A percentile compares a stretch with the other conserved stretches of the same genome.
Evolutionary conservation across 495 filamentous ascomycete genomes (phyloP).

Genomic region (Staphylotrichum tortipilum): DNA sequence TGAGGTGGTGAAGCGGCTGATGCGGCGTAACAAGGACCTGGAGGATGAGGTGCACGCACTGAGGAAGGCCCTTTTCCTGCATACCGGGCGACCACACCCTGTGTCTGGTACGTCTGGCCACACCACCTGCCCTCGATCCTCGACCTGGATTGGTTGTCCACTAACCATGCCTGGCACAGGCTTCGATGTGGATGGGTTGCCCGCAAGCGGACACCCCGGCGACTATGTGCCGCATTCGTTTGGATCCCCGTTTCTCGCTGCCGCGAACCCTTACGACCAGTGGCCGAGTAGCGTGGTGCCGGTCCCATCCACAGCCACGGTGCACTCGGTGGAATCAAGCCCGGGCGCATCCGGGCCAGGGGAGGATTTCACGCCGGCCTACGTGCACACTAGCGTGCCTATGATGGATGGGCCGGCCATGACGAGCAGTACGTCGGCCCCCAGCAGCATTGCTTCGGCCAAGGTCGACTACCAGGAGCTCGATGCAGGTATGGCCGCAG

Average conservation of each 20-base stretch:
- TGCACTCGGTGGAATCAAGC: constrained; percentile 34
- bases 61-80: constrained; percentile 23
- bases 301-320: constrained; percentile 13
- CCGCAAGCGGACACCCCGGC: constrained; percentile 7
- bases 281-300: constrained; percentile 26
- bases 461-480: constrained; percentile 20
- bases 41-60: constrained; percentile 29
- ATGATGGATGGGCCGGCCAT: constrained; percentile 24
- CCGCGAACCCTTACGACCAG: constrained; percentile 27
- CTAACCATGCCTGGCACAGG: constrained; percentile 11
- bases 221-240: constrained; percentile 9
- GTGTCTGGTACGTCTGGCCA: constrained; percentile 18
- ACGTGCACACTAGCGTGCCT: constrained; percentile 32
- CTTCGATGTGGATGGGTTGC: constrained; percentile 9
- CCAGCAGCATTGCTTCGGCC: constrained; percentile 8
- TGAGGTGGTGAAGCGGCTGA: constrained; percentile 26
- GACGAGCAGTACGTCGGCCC: constrained; percentile 1
- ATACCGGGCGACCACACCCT: constrained; percentile 6
- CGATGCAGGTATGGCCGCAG: constrained; percentile 13
- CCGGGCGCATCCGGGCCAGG: constrained; percentile 31
- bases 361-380: constrained; percentile 32
- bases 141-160: too few species aligned
- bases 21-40: constrained; percentile 30
- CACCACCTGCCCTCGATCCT: too few species aligned
- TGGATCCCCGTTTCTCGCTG: constrained; percentile 24